Evolutionary conservation across 1,284 basidiomycete species (phyloP).

Genomic region (Sporisorium iseilematis-ciliati): DNA sequence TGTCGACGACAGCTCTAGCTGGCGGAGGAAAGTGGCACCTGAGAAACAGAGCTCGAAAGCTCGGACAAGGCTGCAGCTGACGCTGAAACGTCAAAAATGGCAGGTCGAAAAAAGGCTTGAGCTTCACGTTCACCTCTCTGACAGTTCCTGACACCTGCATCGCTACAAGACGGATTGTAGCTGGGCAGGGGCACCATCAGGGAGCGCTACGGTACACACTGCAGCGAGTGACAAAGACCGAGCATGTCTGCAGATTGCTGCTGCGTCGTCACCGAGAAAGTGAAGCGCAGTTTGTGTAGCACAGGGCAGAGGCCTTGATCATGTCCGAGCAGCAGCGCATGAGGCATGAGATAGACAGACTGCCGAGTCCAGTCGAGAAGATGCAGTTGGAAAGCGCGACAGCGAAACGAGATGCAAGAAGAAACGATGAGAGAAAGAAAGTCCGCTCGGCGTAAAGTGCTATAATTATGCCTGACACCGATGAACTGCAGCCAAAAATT

Average conservation of each 20-base stretch:
- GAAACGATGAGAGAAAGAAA: slow-evolving; percentile 5
- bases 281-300: neutral
- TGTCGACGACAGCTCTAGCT: slow-evolving; percentile 14
- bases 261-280: slow-evolving; percentile 9
- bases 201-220: too few relatives aligned
- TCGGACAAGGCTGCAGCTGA: slow-evolving; percentile 37
- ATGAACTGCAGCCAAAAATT: slow-evolving; percentile 7
- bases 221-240: neutral
- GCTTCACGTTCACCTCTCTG: neutral
- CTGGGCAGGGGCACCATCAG: too few relatives aligned
- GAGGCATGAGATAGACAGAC: too few relatives aligned
- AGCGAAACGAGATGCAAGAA: neutral
- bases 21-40: slow-evolving; percentile 1
- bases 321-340: slow-evolving; percentile 16
- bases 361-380: neutral
- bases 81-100: neutral
- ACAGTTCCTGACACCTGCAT: neutral
- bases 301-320: neutral
- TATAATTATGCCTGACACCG: slow-evolving; percentile 7
- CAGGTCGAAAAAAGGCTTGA: neutral
- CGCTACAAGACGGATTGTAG: too few relatives aligned
- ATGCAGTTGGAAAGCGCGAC: neutral
- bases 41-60: slow-evolving; percentile 23
- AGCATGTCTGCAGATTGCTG: slow-evolving; percentile 2
- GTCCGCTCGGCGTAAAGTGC: slow-evolving; percentile 30